Percentiles rank a stretch among this genome's conserved stretches.
These are phyloP conservation scores for Hirsutella thompsonii DNA, from an alignment of 2,329 filamentous ascomycete species.

Conservation along the genomic window DNA sequence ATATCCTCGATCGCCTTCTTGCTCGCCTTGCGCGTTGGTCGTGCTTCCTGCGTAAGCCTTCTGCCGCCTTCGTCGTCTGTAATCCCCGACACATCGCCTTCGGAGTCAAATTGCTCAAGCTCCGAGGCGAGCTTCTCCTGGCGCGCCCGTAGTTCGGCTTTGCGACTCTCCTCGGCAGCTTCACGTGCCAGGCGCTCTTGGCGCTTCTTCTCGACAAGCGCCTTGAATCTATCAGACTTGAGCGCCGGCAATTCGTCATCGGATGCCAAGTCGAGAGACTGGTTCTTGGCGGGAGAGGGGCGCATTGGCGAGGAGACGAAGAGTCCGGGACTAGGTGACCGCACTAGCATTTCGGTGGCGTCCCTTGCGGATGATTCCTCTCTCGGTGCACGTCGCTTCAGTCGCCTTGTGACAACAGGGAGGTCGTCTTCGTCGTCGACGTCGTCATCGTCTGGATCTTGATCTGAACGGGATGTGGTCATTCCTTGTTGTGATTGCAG, in stretches of 20 bases:
- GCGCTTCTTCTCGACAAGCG: conserved; percentile 61
- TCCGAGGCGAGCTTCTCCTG: conserved; percentile 22
- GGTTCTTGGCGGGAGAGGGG: conserved; percentile 16
- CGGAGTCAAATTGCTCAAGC: conserved; percentile 20
- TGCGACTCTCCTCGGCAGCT: conserved; percentile 38
- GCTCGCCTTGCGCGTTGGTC: conserved; percentile 72
- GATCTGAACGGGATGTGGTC: conserved; percentile 5
- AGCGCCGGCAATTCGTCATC: conserved; percentile 34
- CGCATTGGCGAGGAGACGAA: conserved; percentile 41
- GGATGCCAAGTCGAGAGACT: conserved; percentile 23
- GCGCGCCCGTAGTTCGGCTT: conserved; percentile 26
- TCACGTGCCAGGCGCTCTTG: conserved; percentile 58
- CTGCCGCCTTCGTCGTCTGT: conserved; percentile 51
- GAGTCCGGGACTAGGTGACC: conserved; percentile 30
- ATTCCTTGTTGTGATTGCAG: neutral
- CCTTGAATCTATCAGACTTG: conserved; percentile 51
- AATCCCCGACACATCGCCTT: conserved; percentile 35
- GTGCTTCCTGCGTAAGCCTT: conserved; percentile 54
- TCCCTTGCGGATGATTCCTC: conserved; percentile 14
- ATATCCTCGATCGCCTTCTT: conserved; percentile 94
- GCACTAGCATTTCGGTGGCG: conserved; percentile 5
- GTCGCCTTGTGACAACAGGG: conserved; percentile 26
- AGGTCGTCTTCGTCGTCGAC: conserved; percentile 28
- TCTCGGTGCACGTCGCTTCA: conserved; percentile 22
- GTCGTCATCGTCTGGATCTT: conserved; percentile 13